Percentiles rank a stretch among this genome's conserved stretches.
Evolutionary conservation across 129 eudicot genomes (phyloP).

Genomic region (Flaveria robusta): DNA sequence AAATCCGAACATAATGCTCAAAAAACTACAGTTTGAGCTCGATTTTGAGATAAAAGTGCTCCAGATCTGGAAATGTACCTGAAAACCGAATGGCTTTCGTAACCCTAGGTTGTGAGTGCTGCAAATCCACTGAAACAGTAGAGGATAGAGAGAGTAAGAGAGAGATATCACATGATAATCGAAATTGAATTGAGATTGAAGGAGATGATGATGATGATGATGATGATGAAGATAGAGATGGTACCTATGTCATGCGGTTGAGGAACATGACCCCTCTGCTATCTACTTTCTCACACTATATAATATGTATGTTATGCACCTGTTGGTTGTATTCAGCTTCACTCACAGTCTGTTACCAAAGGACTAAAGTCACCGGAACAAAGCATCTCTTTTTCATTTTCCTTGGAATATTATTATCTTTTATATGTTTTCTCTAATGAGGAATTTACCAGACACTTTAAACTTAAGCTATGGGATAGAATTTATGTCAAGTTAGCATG

Average conservation of each 20-base stretch:
- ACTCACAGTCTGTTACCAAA: slow-evolving; percentile 26
- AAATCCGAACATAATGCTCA: background rate
- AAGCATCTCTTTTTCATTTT: slow-evolving; percentile 3
- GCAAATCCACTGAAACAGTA: slow-evolving; percentile 29
- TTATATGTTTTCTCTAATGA: no score
- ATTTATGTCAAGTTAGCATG: no score
- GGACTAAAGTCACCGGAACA: slow-evolving; percentile 10
- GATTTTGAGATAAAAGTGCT: slow-evolving; percentile 27
- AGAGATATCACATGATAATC: background rate
- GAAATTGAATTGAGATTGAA: slow-evolving; percentile 19
- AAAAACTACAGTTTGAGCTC: background rate
- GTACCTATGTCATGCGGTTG: slow-evolving; percentile 46
- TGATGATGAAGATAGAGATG: slow-evolving; percentile 17
- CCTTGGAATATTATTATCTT: background rate
- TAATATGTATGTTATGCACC: slow-evolving; percentile 5
- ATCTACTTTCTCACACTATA: slow-evolving; percentile 29
- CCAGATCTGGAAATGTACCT: slow-evolving; percentile 68
- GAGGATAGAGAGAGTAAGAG: slow-evolving; percentile 8
- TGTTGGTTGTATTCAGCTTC: slow-evolving; percentile 21
- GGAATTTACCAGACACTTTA: no score
- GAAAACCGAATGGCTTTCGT: slow-evolving; percentile 26
- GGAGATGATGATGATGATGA: background rate
- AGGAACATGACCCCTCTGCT: slow-evolving; percentile 42
- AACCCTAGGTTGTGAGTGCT: slow-evolving; percentile 37
- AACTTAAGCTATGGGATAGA: no score